Evolutionary conservation across 352 stramenopile species (phyloP).

Genomic region (Phytophthora pluvialis): DNA sequence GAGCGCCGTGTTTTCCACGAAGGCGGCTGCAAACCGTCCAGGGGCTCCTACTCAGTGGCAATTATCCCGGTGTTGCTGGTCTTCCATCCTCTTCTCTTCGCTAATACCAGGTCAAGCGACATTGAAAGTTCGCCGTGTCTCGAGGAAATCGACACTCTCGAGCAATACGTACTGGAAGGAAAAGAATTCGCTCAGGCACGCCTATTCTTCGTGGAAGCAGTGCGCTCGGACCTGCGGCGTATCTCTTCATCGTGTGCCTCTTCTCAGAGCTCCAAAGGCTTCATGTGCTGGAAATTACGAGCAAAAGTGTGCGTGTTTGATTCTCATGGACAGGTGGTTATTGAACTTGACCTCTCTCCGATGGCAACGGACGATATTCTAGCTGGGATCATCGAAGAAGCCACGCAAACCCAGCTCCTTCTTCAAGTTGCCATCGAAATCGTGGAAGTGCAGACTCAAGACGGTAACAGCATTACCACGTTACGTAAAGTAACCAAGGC

Average conservation of each 20-base stretch:
- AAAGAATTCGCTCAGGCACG: conserved; percentile 39
- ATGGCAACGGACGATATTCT: conserved; percentile 10
- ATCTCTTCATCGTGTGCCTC: conserved; percentile 16
- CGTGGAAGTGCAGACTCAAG: conserved; percentile 5
- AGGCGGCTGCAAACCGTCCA: conserved; percentile 39
- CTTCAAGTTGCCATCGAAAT: conserved; percentile 21
- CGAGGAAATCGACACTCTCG: conserved; percentile 35
- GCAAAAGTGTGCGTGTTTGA: conserved; percentile 9
- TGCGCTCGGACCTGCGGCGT: conserved; percentile 37
- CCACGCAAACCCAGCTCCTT: conserved; percentile 2
- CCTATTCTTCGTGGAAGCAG: conserved; percentile 49
- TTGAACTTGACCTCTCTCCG: conserved; percentile 14
- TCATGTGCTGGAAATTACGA: conserved; percentile 15
- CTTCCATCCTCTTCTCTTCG: conserved; percentile 36
- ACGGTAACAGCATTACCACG: background rate
- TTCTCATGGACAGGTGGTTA: conserved; percentile 9
- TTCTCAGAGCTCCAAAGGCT: background rate
- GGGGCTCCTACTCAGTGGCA: conserved; percentile 48
- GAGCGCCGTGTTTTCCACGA: conserved; percentile 25
- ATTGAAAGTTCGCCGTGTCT: background rate
- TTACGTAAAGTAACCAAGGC: conserved; percentile 40
- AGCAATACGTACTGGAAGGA: conserved; percentile 55
- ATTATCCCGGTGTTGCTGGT: conserved; percentile 34
- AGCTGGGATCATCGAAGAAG: conserved; percentile 16
- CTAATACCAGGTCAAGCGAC: background rate